Evolutionary conservation across 2,329 filamentous ascomycete genomes (phyloP).

Genomic region (Aspergillus sp.): DNA sequence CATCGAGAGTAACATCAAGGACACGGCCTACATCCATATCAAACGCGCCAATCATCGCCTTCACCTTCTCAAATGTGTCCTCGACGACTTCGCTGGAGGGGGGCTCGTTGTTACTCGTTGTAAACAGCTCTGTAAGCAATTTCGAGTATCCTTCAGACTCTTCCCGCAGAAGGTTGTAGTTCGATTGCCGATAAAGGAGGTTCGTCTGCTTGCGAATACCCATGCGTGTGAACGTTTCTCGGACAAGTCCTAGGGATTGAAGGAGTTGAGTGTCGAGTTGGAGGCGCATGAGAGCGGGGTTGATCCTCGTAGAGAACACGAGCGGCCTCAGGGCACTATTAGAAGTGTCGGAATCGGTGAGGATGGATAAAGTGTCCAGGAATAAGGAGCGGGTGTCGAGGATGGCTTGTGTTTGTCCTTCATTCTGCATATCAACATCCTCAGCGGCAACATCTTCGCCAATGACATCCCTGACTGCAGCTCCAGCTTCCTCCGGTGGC

Average conservation of each 20-base stretch:
- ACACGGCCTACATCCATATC: conserved; percentile 94
- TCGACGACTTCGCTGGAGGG: conserved; percentile 75
- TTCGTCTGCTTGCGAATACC: conserved; percentile 90
- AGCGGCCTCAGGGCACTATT: conserved; percentile 64
- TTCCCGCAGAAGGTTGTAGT: conserved; percentile 92
- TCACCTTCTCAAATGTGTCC: conserved; percentile 86
- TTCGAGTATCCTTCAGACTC: conserved; percentile 98
- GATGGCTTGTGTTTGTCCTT: conserved; percentile 41
- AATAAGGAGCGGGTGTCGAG: conserved; percentile 72
- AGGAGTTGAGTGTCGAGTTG: conserved; percentile 79
- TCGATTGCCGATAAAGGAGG: conserved; percentile 89
- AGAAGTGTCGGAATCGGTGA: conserved; percentile 70
- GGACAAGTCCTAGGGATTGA: conserved; percentile 74
- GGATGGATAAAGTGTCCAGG: conserved; percentile 77
- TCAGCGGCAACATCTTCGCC: conserved; percentile 54
- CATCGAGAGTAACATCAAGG: conserved; percentile 89
- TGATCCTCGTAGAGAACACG: conserved; percentile 71
- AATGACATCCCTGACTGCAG: conserved; percentile 72
- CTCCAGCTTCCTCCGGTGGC: conserved; percentile 68
- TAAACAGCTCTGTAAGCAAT: conserved; percentile 92
- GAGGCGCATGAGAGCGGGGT: conserved; percentile 71
- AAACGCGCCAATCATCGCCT: conserved; percentile 93
- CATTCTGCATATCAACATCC: conserved; percentile 49
- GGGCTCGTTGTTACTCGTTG: conserved; percentile 73
- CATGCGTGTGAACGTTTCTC: conserved; percentile 79